Conservation (phyloP, 2,329 filamentous ascomycete genomes). For the Cytospora piceae region DNA sequence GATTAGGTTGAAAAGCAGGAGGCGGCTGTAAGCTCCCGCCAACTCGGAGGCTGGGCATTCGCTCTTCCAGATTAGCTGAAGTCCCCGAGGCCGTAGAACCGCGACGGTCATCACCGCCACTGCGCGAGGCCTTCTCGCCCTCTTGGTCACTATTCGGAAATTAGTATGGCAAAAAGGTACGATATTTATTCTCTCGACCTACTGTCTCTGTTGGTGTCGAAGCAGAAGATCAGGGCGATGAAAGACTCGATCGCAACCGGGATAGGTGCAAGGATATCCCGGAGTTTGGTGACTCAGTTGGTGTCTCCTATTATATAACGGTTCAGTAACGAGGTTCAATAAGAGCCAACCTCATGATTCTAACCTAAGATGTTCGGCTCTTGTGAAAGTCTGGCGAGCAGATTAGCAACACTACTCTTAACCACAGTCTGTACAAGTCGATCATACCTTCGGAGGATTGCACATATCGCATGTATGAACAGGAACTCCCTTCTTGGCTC, state of each 20-base stretch:
- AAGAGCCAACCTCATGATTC: slow-evolving; percentile 23
- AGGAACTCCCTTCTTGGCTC: slow-evolving; percentile 62
- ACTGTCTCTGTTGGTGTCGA: slow-evolving; percentile 60
- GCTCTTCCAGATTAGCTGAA: slow-evolving; percentile 33
- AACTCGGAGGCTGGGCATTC: slow-evolving; percentile 19
- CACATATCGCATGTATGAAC: slow-evolving; percentile 60
- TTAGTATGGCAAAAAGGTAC: slow-evolving; percentile 27
- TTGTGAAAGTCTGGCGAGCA: slow-evolving; percentile 58
- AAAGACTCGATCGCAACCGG: slow-evolving; percentile 61
- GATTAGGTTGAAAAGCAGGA: slow-evolving; percentile 28
- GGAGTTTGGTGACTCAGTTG: slow-evolving; percentile 63
- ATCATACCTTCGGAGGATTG: slow-evolving; percentile 53
- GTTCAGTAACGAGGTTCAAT: slow-evolving; percentile 35
- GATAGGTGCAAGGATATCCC: slow-evolving; percentile 53
- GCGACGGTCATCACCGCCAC: slow-evolving; percentile 36
- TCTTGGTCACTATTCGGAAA: slow-evolving; percentile 48
- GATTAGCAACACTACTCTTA: slow-evolving; percentile 32
- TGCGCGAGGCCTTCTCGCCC: slow-evolving; percentile 44
- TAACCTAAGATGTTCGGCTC: slow-evolving; percentile 65
- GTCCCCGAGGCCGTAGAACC: slow-evolving; percentile 35
- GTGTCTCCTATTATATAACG: slow-evolving; percentile 53
- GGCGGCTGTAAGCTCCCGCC: slow-evolving; percentile 13
- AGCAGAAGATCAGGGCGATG: slow-evolving; percentile 62
- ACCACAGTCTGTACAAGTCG: neutral
- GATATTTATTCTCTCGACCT: slow-evolving; percentile 33